phyloP scores from a whole-genome alignment of 164 flowering plant species.

The Houttuynia cordata region DNA sequence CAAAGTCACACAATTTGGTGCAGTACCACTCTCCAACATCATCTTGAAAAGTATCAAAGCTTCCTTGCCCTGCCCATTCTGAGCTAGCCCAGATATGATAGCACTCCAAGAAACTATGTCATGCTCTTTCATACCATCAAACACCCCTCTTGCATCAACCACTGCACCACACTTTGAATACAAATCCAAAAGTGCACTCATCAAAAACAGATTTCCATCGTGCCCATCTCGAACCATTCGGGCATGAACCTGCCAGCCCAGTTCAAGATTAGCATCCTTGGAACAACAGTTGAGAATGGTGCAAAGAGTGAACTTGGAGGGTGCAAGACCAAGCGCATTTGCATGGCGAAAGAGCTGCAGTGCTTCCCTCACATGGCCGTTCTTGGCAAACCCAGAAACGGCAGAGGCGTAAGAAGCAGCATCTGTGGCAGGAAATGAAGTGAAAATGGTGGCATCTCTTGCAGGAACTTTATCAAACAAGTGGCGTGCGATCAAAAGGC shows the following conservation, averaged over 20 bases:
- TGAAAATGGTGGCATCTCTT: slow-evolving; percentile 1
- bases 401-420: neutral
- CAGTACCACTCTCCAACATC: slow-evolving; percentile 21
- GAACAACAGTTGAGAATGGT: slow-evolving; percentile 19
- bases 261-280: slow-evolving; percentile 6
- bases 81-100: slow-evolving; percentile 24
- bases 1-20: slow-evolving; percentile 34
- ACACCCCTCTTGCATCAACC: slow-evolving; percentile 24
- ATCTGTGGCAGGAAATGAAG: neutral
- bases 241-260: slow-evolving; percentile 37
- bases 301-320: slow-evolving; percentile 18
- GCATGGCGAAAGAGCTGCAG: slow-evolving; percentile 14
- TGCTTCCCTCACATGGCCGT: slow-evolving; percentile 12
- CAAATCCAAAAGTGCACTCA: slow-evolving; percentile 30
- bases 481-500: slow-evolving; percentile 1
- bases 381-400: slow-evolving; percentile 6
- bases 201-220: slow-evolving; percentile 20
- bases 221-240: slow-evolving; percentile 17
- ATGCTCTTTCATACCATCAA: slow-evolving; percentile 22
- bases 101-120: slow-evolving; percentile 45
- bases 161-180: slow-evolving; percentile 27
- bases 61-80: slow-evolving; percentile 28
- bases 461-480: slow-evolving; percentile 14
- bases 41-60: slow-evolving; percentile 26
- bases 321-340: slow-evolving; percentile 8